A percentile compares a stretch with the other conserved stretches of the same genome.
phyloP scores from a whole-genome alignment of 306 rosid genomes.

The Vachellia pachyceras region DNA sequence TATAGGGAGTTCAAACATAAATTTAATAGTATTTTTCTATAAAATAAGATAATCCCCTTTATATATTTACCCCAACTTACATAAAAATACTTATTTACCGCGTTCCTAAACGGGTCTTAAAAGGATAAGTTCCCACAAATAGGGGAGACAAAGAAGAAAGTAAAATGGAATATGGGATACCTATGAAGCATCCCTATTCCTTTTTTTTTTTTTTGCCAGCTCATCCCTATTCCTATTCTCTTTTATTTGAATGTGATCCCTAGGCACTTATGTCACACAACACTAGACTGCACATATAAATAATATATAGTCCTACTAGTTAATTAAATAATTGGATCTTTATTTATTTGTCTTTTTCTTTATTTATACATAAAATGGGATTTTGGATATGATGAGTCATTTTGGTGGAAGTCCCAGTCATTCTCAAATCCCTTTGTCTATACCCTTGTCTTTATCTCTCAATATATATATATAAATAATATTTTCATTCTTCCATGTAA shows the following conservation, averaged over 20 bases:
- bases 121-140: conserved; percentile 6
- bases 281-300: background rate
- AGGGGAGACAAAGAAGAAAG: conserved; percentile 11
- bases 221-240: no score
- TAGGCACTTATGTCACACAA: background rate
- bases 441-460: conserved; percentile 31
- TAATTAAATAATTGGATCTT: conserved; percentile 16
- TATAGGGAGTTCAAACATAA: no score
- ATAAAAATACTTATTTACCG: no score
- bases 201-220: no score
- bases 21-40: no score
- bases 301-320: background rate
- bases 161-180: conserved; percentile 23
- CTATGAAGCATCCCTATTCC: conserved; percentile 31
- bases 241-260: conserved; percentile 1
- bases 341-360: background rate
- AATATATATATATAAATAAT: background rate
- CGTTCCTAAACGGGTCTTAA: no score
- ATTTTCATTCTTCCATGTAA: background rate
- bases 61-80: no score
- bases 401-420: conserved; percentile 69
- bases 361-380: background rate
- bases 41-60: no score
- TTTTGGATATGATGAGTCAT: conserved; percentile 40
- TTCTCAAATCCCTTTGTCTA: conserved; percentile 40